Base-by-base conservation (phyloP, 2,329 filamentous ascomycete genomes). In the Aspergillus sp. region DNA sequence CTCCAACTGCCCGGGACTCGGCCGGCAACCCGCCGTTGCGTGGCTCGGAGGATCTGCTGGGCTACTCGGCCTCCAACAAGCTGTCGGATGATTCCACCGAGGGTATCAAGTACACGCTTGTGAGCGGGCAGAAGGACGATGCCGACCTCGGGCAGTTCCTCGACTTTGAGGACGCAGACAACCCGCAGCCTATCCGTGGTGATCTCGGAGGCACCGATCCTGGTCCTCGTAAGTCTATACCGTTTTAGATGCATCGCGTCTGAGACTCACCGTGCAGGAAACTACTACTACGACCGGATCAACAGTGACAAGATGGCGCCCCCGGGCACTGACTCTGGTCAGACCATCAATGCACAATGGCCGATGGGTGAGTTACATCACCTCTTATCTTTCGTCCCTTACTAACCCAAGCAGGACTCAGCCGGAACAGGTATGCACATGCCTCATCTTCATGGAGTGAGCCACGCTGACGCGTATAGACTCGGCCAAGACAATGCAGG, bases 181-280 rank as follows among this genome's bases (percentile, higher is more conserved):
- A 75, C 32, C 81, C 82, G 0, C 79, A 85, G 62, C 82, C 82
- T 1, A 77, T 84, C 41, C 77, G 82, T 5, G 82, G 82, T 3
- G 64, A 60, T 11, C 68, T 60, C 10, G 82, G 81, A 11, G 71
- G 67, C 2, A 80, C 77, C 1, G 80, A 83, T 58, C 76, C 80
- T 5, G 81, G 81, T 2, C 79, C 80, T 47, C 72, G 78, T 65
- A 70, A 48, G 64, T 63, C 32, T 7, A 5, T 14, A 16, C 5
- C 3, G 2, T 5, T 40, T 11, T 20, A 4, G 13, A 14, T 5
- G 7, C 21, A 20, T n/a, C 5, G n/a, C 4, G 6, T 2, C 0
- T 3, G 23, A 11, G 14, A 11, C 36, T 60, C 6, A 61, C 40
- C 2, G 2, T 20, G 21, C n/a, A 74, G 73, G 69, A 17, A 79